Conservation (phyloP, 257 asterid species). For the Mitragyna speciosa region DNA sequence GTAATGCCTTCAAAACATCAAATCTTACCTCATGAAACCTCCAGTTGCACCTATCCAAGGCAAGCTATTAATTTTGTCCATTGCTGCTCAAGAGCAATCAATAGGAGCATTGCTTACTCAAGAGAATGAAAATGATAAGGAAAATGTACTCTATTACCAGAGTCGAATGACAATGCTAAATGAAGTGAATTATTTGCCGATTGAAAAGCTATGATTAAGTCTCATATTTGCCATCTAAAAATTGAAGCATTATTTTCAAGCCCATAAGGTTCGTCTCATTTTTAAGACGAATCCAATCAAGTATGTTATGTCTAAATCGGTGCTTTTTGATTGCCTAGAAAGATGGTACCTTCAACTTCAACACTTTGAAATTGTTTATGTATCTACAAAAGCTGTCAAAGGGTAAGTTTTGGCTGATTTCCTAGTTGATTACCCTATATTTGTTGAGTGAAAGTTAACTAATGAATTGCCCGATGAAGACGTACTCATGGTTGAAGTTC, state of each 20-base stretch:
- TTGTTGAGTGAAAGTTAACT: not conserved
- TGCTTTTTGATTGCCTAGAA: not conserved
- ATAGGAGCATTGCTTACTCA: no score
- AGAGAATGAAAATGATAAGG: no score
- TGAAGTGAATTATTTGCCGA: not conserved
- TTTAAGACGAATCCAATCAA: not conserved
- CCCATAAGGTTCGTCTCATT: not conserved
- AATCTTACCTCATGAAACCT: no score
- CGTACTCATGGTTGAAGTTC: no score
- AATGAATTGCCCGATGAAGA: not conserved
- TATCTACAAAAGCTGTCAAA: not conserved
- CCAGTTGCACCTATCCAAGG: not conserved
- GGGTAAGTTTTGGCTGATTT: not conserved
- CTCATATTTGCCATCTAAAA: not conserved
- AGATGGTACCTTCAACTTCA: not conserved
- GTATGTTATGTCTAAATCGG: not conserved
- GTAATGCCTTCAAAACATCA: not conserved
- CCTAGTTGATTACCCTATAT: not conserved
- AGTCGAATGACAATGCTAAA: not conserved
- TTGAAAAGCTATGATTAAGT: not conserved
- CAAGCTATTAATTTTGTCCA: no score
- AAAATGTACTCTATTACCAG: no score
- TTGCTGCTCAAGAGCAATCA: no score
- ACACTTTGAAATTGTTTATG: not conserved
- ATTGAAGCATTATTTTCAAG: not conserved